phyloP scores from a whole-genome alignment of 371 early-diverging fungal genomes.

The Dinochytrium kinnereticum region DNA sequence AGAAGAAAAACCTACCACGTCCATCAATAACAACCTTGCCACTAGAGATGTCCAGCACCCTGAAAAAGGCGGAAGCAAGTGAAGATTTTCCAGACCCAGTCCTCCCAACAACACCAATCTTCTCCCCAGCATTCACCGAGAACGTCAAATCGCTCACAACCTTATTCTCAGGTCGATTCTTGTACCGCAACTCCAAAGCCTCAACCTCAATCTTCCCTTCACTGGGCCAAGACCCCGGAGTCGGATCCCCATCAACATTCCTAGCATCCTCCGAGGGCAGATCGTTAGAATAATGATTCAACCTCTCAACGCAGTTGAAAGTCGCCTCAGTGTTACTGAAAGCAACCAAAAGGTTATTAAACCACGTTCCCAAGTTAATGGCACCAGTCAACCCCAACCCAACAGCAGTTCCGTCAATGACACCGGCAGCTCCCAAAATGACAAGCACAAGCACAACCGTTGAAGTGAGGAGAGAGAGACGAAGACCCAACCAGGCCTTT shows the following conservation, averaged over 20 bases:
- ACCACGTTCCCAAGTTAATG: neutral
- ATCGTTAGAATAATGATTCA: slow-evolving; percentile 41
- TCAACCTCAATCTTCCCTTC: slow-evolving; percentile 24
- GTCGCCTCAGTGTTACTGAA: neutral
- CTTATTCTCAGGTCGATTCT: slow-evolving; percentile 32
- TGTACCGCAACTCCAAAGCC: slow-evolving; percentile 20
- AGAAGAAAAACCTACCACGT: neutral
- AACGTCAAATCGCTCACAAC: slow-evolving; percentile 47
- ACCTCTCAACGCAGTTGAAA: slow-evolving; percentile 22
- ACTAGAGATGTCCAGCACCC: slow-evolving; percentile 28
- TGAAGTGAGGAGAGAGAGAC: neutral
- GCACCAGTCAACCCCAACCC: neutral
- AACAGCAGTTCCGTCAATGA: neutral
- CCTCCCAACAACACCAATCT: slow-evolving; percentile 39
- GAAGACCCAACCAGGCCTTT: neutral
- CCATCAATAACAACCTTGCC: slow-evolving; percentile 42
- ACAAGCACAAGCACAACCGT: neutral
- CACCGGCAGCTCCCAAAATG: neutral
- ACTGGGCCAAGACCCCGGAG: slow-evolving; percentile 26
- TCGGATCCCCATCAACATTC: slow-evolving; percentile 4
- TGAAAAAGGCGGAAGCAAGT: slow-evolving; percentile 31
- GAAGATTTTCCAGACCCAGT: slow-evolving; percentile 45
- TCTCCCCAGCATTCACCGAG: slow-evolving; percentile 31
- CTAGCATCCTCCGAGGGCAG: slow-evolving; percentile 49
- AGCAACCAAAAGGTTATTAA: neutral